These are phyloP conservation scores for Globisporangium abappressorium DNA, from an alignment of 352 stramenopile genomes.

Conservation along the genomic window DNA sequence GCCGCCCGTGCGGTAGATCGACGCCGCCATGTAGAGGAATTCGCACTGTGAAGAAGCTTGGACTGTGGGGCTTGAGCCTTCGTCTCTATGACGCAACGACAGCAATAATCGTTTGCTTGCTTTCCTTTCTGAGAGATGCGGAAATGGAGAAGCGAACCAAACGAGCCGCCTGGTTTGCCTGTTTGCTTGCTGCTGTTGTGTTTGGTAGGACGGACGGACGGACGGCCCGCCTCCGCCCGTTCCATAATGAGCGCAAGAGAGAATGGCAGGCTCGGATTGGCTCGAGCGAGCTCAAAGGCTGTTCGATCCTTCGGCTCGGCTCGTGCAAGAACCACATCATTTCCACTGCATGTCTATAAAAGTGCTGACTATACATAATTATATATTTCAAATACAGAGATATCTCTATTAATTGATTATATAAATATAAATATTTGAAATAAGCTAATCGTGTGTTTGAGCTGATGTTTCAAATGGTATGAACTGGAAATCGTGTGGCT, in stretches of 20 bases:
- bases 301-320: not conserved
- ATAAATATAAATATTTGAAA: no score
- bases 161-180: not conserved
- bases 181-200: not conserved
- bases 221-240: not conserved
- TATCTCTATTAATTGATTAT: no score
- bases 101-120: not conserved
- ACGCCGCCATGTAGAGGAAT: constrained; percentile 36
- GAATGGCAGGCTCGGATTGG: not conserved
- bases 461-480: no score
- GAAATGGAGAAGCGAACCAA: not conserved
- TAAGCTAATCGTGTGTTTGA: no score
- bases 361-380: no score
- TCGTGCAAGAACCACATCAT: not conserved
- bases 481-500: no score
- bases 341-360: no score
- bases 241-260: not conserved
- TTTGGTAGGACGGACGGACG: not conserved
- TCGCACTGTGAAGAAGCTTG: not conserved
- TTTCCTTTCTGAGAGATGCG: constrained; percentile 6
- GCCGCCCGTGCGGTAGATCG: constrained; percentile 55
- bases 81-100: not conserved
- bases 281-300: not conserved
- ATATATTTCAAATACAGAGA: no score
- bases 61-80: not conserved